phyloP scores from a whole-genome alignment of 164 flowering plant species.

The Magnolia officinalis region DNA sequence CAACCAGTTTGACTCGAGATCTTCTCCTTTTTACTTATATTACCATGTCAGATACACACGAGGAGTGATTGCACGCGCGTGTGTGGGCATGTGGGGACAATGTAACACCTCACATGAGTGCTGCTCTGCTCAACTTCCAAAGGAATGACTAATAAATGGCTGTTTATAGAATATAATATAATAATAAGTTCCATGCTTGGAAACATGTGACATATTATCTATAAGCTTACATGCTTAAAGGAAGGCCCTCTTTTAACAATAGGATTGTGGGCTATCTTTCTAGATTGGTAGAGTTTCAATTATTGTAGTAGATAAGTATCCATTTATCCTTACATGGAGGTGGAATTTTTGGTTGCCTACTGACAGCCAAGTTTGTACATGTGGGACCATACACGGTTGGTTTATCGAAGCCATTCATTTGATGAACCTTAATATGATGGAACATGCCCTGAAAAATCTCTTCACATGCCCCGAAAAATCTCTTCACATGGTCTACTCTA shows the following conservation, averaged over 20 bases:
- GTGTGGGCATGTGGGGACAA: conserved; percentile 1
- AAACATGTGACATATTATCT: conserved; percentile 14
- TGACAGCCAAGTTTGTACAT: no score
- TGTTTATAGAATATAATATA: conserved; percentile 10
- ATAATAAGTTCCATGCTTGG: conserved; percentile 7
- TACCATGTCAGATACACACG: neutral
- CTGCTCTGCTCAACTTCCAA: conserved; percentile 7
- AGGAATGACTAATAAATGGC: conserved; percentile 7
- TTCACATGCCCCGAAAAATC: no score
- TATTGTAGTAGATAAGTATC: conserved; percentile 1
- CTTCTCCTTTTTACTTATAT: neutral
- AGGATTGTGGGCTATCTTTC: conserved; percentile 9
- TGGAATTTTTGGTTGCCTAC: no score
- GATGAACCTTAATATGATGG: no score
- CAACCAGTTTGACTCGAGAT: neutral
- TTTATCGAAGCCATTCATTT: no score
- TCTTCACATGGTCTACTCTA: no score
- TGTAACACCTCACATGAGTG: conserved; percentile 19
- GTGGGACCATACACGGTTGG: no score
- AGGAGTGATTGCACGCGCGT: neutral
- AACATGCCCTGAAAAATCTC: no score
- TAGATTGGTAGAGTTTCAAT: conserved; percentile 12
- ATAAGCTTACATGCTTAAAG: neutral
- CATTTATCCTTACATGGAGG: neutral
- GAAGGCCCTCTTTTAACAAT: neutral